Conservation (phyloP, 2,329 filamentous ascomycete genomes). For the Fusarium abutilonis region DNA sequence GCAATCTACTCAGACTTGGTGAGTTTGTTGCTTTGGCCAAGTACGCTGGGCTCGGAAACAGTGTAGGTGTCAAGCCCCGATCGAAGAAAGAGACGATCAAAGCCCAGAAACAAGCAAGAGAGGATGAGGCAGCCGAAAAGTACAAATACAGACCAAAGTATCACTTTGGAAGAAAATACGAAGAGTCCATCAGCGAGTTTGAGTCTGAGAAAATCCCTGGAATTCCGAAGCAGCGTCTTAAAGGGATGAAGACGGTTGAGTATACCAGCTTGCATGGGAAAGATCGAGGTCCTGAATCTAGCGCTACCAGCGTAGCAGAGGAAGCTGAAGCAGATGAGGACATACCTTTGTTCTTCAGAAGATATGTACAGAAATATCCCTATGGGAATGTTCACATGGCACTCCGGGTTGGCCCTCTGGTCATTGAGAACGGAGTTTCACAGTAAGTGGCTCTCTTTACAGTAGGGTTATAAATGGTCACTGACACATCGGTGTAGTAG, state of each 20-base stretch:
- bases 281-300: conserved; percentile 23
- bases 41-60: conserved; percentile 30
- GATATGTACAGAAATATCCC: conserved; percentile 48
- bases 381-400: conserved; percentile 55
- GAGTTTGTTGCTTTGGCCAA: conserved; percentile 29
- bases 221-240: conserved; percentile 9
- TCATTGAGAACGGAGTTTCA: conserved; percentile 53
- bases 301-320: conserved; percentile 20
- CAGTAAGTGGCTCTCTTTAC: conserved; percentile 44
- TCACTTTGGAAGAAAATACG: neutral
- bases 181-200: conserved; percentile 9
- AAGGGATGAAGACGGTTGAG: conserved; percentile 18
- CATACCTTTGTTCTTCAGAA: conserved; percentile 47
- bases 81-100: conserved; percentile 2
- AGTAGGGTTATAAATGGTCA: neutral
- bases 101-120: conserved; percentile 4
- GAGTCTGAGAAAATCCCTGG: conserved; percentile 5
- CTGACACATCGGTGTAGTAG: conserved; percentile 30
- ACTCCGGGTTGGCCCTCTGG: conserved; percentile 52
- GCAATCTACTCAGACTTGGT: conserved; percentile 27
- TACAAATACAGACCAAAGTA: neutral
- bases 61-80: conserved; percentile 22
- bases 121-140: neutral
- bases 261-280: conserved; percentile 11
- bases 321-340: conserved; percentile 37